Base-by-base conservation (phyloP, 164 flowering plant genomes). In the Vitis vinifera region DNA sequence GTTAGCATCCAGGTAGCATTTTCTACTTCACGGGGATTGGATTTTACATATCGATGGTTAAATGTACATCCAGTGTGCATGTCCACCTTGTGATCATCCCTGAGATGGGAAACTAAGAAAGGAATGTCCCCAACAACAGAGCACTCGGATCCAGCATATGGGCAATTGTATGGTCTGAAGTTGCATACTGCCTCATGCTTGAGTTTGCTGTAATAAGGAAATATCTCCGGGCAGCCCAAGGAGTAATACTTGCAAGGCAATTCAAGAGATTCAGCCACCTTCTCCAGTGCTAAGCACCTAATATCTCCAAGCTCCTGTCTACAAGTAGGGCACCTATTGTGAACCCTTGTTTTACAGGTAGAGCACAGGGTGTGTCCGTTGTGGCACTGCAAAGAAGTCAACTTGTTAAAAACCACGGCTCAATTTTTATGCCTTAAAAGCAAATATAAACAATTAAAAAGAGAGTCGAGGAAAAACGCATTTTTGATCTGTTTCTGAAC, bases 1-100 rank as follows among this genome's bases (percentile, higher is more conserved):
- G 98, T 92, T 23, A 94, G 82, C 94, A 91, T 92, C 97, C 97
- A 92, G 9, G 97, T 92, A 50, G 97, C 97, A 71, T 94, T 94
- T 71, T 94, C 95, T 17, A 91, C 97, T 80, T 91, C 97, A 10
- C 94, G 97, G 50, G 98, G 97, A 81, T 91, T 94, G 10, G 97
- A 88, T 71, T 92, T 91, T 23, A 89, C 97, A 71, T 94, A 92
- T 16, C 97, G 94, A 79, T 94, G 97, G 75, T 92, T 94, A 72
- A 94, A 92, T 17, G 97, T 91, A 80, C 88, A 84, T 50, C 98
- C 98, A 4, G 94, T 70, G 75, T 92, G 97, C 98, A 92, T 94
- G 82, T 94, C 97, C 69, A 92, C 98, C 80, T 92, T 91, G 86
- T 94, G 98, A 71, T 92, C 94, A 68, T 91, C 97, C 81, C 92